Evolutionary conservation across 176 grass and related monocot species (phyloP), one percentile per base, ranked within the genome.

Genomic region (Pontederia crassipes): DNA sequence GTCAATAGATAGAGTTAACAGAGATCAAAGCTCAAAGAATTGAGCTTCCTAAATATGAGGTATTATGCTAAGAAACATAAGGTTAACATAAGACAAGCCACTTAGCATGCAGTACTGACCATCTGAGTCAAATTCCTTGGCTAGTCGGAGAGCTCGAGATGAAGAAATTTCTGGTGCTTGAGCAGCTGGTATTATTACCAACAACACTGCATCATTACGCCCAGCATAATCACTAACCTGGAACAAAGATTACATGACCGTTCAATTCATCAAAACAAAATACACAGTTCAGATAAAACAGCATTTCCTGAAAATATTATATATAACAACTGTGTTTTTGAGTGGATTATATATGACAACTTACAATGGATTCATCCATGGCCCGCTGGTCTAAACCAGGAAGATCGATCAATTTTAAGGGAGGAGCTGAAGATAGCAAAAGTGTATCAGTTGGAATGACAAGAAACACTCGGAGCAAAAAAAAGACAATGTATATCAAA

Each of bases 311-410:
- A 1, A 27, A 48, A n/a, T 46, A 12, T 10, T 40, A 65, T 50
- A 65, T 28, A 46, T 46, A 75, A 80, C 76, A 65, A 50, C 79
- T 65, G 20, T 24, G 0, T 24, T 24, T 24, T 24, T 48, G 26
- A 12, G 9, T 24, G 20, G 20, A 24, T 24, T 24, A 24, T 1
- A 65, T 28, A 46, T 49, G 76, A 80, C 76, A 65, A 50, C 79
- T 65, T 82, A 92, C 93, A 17, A 74, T 74, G 68, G 93, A 75
- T 75, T 98, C 93, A 59, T 98, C 93, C 15, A 98, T 76, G 40
- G 82, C 84, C 52, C 93, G 77, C 78, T 98, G 93, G 70, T 98
- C 87, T 74, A 98, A 82, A 48, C 93, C 93, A 55, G 93, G 93
- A 74, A 98, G 82, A 79, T 98, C 93, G 50, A 89, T 81, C 74